Evolutionary conservation across 2,329 filamentous ascomycete species (phyloP).

Genomic region (Ciborinia camelliae): DNA sequence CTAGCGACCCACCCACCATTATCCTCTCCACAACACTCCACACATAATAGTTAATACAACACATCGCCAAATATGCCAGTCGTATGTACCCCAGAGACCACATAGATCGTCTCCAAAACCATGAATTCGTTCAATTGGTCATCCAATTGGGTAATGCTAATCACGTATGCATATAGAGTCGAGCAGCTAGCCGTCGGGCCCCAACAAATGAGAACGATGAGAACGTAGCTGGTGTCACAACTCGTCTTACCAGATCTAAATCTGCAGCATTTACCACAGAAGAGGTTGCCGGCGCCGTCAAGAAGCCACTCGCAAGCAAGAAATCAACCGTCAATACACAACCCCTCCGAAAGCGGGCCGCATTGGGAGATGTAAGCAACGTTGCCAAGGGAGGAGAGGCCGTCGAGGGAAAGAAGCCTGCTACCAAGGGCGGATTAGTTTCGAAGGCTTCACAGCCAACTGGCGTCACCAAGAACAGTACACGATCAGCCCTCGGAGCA

Average conservation of each 20-base stretch:
- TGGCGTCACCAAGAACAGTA: constrained; percentile 70
- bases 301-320: constrained; percentile 68
- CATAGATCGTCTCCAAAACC: constrained; percentile 8
- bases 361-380: constrained; percentile 93
- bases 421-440: constrained; percentile 63
- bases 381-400: constrained; percentile 70
- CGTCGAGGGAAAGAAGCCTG: constrained; percentile 71
- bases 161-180: constrained; percentile 46
- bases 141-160: constrained; percentile 38
- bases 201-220: constrained; percentile 94
- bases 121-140: constrained; percentile 2
- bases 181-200: constrained; percentile 68
- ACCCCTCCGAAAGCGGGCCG: constrained; percentile 70
- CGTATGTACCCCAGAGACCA: constrained; percentile 44
- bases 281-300: constrained; percentile 51
- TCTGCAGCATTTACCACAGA: constrained; percentile 66
- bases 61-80: constrained; percentile 47
- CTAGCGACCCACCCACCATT: constrained; percentile 23
- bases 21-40: constrained; percentile 24
- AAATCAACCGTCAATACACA: constrained; percentile 54
- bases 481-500: constrained; percentile 57
- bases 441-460: constrained; percentile 79
- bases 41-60: constrained; percentile 38
- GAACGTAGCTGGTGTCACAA: constrained; percentile 63
- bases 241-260: constrained; percentile 90